Percentiles rank a stretch among this genome's conserved stretches.
These are phyloP conservation scores for Datisca glomerata DNA, from an alignment of 306 rosid species.

Conservation along the genomic window DNA sequence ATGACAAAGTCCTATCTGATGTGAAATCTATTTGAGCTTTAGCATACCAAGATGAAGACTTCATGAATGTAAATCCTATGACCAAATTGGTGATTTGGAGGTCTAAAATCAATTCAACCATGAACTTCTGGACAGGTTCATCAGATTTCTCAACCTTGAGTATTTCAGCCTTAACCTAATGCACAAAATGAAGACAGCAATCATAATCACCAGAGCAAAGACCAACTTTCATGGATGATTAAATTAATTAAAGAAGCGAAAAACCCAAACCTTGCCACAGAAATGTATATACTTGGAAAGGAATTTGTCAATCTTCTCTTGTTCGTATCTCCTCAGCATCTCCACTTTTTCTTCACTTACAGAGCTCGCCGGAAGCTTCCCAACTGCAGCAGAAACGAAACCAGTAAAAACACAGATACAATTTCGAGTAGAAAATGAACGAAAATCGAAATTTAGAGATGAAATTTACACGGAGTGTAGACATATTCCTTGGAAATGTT, in stretches of 20 bases:
- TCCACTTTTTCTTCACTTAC: slow-evolving; percentile 55
- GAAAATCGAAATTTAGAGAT: neutral
- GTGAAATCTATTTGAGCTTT: neutral
- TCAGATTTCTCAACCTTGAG: slow-evolving; percentile 39
- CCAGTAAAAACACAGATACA: slow-evolving; percentile 7
- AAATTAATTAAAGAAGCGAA: slow-evolving; percentile 6
- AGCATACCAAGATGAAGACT: slow-evolving; percentile 36
- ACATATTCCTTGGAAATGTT: slow-evolving; percentile 38
- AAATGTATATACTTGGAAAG: slow-evolving; percentile 40
- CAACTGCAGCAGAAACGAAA: slow-evolving; percentile 27
- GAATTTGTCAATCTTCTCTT: slow-evolving; percentile 32
- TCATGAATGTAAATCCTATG: slow-evolving; percentile 60
- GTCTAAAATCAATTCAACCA: slow-evolving; percentile 46
- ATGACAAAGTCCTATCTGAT: neutral
- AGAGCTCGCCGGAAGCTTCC: slow-evolving; percentile 72
- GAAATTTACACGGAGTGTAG: slow-evolving; percentile 55
- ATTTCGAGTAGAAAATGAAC: slow-evolving; percentile 2
- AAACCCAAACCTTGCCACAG: slow-evolving; percentile 50
- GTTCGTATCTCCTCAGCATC: slow-evolving; percentile 38
- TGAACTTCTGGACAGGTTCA: slow-evolving; percentile 37
- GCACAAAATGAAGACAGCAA: neutral
- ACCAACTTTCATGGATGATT: neutral
- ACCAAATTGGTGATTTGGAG: slow-evolving; percentile 54
- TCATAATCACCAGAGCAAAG: neutral
- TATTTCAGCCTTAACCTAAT: slow-evolving; percentile 49